phyloP scores from a whole-genome alignment of 2,329 filamentous ascomycete species.

The Didymella sp. region DNA sequence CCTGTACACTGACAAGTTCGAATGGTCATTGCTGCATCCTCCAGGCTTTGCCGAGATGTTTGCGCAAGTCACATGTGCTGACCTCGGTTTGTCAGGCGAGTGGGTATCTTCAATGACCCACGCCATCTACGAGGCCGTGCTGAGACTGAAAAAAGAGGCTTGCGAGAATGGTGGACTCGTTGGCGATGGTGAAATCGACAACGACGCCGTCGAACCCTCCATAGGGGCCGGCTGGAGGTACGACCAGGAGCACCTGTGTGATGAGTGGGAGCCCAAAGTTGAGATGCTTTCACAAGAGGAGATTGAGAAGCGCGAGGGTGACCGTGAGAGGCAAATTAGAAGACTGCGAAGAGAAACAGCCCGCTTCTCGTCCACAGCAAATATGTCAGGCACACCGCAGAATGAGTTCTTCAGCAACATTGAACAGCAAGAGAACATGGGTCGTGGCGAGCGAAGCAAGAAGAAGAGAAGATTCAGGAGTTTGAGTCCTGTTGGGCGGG shows the following conservation, averaged over 20 bases:
- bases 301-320: conserved; percentile 95
- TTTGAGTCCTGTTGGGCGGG: conserved; percentile 80
- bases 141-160: conserved; percentile 93
- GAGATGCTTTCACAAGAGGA: conserved; percentile 84
- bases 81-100: conserved; percentile 86
- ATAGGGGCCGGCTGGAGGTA: conserved; percentile 95
- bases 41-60: conserved; percentile 92
- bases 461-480: conserved; percentile 94
- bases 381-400: conserved; percentile 74
- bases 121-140: conserved; percentile 93
- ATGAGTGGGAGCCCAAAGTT: conserved; percentile 61
- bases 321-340: conserved; percentile 88
- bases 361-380: conserved; percentile 84
- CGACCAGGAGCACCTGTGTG: conserved; percentile 83
- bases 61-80: conserved; percentile 89
- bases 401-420: conserved; percentile 66
- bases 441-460: conserved; percentile 89
- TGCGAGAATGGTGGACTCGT: conserved; percentile 90
- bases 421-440: conserved; percentile 75
- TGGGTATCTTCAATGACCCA: conserved; percentile 95
- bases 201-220: conserved; percentile 76
- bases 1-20: conserved; percentile 95
- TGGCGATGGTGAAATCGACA: conserved; percentile 78
- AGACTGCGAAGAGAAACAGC: conserved; percentile 89
- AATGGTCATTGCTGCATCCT: conserved; percentile 93